Conservation (phyloP, 106 monocot genomes). For the Allium fistulosum region DNA sequence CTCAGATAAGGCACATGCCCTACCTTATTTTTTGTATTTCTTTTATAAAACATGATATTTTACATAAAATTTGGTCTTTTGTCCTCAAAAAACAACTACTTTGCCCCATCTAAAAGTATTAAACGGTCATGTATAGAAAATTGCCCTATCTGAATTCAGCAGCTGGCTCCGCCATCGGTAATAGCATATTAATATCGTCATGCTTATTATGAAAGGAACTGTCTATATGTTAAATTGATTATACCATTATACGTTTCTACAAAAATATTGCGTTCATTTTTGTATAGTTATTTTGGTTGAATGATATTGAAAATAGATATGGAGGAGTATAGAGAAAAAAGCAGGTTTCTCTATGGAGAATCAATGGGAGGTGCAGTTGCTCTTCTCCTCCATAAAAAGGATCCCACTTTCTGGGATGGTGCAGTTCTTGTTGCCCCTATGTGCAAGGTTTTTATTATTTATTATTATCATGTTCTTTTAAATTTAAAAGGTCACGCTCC, state of each 20-base stretch:
- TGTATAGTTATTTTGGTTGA: background rate
- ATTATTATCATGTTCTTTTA: background rate
- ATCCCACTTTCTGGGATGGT: slow-evolving; percentile 84
- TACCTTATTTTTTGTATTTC: too few relatives aligned
- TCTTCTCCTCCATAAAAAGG: slow-evolving; percentile 66
- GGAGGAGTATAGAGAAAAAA: slow-evolving; percentile 50
- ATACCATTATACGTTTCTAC: background rate
- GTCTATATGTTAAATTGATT: background rate
- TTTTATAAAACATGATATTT: too few relatives aligned
- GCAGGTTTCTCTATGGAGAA: slow-evolving; percentile 90
- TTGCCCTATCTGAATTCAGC: too few relatives aligned
- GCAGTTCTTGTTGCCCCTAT: slow-evolving; percentile 92
- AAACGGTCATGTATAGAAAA: too few relatives aligned
- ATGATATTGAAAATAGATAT: slow-evolving; percentile 14
- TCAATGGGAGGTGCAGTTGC: slow-evolving; percentile 97
- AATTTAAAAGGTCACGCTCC: background rate
- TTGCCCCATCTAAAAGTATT: too few relatives aligned
- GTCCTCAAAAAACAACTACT: too few relatives aligned
- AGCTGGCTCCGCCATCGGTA: too few relatives aligned
- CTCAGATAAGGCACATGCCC: too few relatives aligned
- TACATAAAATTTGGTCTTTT: too few relatives aligned
- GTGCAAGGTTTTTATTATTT: slow-evolving; percentile 65
- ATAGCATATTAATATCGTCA: background rate
- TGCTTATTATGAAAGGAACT: background rate
- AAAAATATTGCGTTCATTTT: background rate